A percentile compares a stretch with the other conserved stretches of the same genome.
Evolutionary conservation across 768 basidiomycete species (phyloP).

Genomic region (Suillus alpinus): DNA sequence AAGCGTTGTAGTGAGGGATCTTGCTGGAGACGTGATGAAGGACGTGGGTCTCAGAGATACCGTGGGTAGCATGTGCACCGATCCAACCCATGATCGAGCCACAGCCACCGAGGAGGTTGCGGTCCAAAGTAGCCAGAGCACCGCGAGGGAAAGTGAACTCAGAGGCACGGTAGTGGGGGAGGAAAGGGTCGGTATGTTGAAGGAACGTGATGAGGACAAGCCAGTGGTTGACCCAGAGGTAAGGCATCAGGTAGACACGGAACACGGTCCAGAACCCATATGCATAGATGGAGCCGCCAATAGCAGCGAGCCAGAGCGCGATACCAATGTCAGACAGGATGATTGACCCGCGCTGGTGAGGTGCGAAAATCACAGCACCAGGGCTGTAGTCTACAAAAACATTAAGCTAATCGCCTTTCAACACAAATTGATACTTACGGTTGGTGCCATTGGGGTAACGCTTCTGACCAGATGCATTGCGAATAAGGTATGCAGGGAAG

Average conservation of each 20-base stretch:
- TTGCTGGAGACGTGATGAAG: slow-evolving; percentile 91
- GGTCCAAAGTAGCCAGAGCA: slow-evolving; percentile 89
- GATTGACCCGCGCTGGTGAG: slow-evolving; percentile 75
- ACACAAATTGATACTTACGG: slow-evolving; percentile 48
- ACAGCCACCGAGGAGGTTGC: slow-evolving; percentile 72
- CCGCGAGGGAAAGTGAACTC: slow-evolving; percentile 95
- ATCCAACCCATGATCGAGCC: slow-evolving; percentile 83
- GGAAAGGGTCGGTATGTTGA: slow-evolving; percentile 94
- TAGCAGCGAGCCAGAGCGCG: slow-evolving; percentile 60
- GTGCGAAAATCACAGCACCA: slow-evolving; percentile 73
- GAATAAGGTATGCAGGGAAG: slow-evolving; percentile 81
- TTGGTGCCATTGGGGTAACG: slow-evolving; percentile 76
- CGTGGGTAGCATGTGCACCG: slow-evolving; percentile 81
- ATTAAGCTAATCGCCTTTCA: not conserved
- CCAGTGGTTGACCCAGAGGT: slow-evolving; percentile 96
- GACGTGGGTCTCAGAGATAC: slow-evolving; percentile 93
- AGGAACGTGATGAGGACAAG: slow-evolving; percentile 95
- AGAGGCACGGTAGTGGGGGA: slow-evolving; percentile 88
- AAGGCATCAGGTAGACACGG: slow-evolving; percentile 81
- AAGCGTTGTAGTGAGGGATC: slow-evolving; percentile 95
- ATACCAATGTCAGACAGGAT: slow-evolving; percentile 83
- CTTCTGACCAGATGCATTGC: slow-evolving; percentile 83
- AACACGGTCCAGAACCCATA: slow-evolving; percentile 73
- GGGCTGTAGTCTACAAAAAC: slow-evolving; percentile 68
- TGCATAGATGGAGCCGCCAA: slow-evolving; percentile 54